Percentiles rank a stretch among this genome's conserved stretches.
Evolutionary conservation across 1,284 basidiomycete genomes (phyloP).

Genomic region (Puccinia novopanici): DNA sequence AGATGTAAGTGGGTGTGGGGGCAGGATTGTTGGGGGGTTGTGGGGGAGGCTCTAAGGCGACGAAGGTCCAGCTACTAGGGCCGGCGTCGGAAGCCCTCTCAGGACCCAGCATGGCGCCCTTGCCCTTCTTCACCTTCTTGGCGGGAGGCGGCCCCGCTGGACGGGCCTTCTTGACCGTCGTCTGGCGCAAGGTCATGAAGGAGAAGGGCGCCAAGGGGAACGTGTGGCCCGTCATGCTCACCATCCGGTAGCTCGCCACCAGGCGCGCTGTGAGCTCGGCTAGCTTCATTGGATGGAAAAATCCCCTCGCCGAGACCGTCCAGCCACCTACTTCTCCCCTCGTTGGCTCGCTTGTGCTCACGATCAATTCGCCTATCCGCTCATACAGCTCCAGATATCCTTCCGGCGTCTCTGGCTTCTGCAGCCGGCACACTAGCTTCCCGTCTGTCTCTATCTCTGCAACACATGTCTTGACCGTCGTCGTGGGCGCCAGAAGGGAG

Average conservation of each 20-base stretch:
- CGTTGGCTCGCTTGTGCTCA: neutral
- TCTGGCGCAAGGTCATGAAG: slow-evolving; percentile 24
- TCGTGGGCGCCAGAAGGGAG: slow-evolving; percentile 1
- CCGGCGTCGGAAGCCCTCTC: slow-evolving; percentile 35
- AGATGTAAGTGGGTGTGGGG: too few species aligned
- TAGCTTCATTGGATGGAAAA: slow-evolving; percentile 42
- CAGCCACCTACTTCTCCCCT: neutral
- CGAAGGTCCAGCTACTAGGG: slow-evolving; percentile 35
- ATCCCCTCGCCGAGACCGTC: neutral
- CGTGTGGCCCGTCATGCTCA: slow-evolving; percentile 25
- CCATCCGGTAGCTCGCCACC: neutral
- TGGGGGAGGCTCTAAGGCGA: too few species aligned
- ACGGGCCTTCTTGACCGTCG: neutral
- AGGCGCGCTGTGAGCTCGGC: neutral
- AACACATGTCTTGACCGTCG: neutral
- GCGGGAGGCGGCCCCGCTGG: neutral
- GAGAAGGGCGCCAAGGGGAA: slow-evolving; percentile 23
- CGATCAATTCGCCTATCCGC: slow-evolving; percentile 21
- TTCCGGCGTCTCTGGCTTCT: neutral
- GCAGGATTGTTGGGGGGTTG: too few species aligned
- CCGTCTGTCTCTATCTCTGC: neutral
- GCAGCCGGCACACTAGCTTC: neutral
- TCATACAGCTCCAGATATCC: slow-evolving; percentile 19
- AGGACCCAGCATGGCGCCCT: slow-evolving; percentile 27
- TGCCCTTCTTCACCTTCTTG: slow-evolving; percentile 25